phyloP scores from a whole-genome alignment of 1,284 basidiomycete species.

The Mycena sp. region DNA sequence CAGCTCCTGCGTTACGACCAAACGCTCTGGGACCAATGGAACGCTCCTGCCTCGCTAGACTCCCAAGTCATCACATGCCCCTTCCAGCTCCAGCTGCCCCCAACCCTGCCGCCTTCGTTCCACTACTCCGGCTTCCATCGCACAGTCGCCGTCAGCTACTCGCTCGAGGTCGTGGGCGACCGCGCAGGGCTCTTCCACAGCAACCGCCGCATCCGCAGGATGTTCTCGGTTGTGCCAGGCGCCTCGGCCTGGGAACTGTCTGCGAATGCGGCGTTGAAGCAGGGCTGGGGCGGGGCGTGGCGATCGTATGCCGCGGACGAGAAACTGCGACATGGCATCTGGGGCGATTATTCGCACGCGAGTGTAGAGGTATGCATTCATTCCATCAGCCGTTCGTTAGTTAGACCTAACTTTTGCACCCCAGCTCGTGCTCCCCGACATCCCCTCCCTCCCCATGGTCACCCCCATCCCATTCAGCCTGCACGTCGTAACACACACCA shows the following conservation, averaged over 20 bases:
- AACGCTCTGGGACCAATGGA: constrained; percentile 25
- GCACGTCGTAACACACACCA: constrained; percentile 20
- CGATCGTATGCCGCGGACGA: neutral
- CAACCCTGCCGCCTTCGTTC: constrained; percentile 23
- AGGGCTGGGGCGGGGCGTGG: constrained; percentile 21
- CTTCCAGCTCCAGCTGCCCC: constrained; percentile 21
- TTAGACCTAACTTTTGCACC: neutral
- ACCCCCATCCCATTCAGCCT: constrained; percentile 19
- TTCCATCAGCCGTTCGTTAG: neutral
- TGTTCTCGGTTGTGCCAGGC: constrained; percentile 22
- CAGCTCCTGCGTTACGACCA: constrained; percentile 18
- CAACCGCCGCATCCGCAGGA: constrained; percentile 13
- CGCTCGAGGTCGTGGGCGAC: constrained; percentile 20
- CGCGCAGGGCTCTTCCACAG: constrained; percentile 18
- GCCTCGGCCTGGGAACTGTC: constrained; percentile 2
- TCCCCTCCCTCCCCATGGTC: constrained; percentile 20
- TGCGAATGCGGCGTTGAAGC: constrained; percentile 2
- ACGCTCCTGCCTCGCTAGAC: neutral
- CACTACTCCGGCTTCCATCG: constrained; percentile 2
- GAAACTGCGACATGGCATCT: constrained; percentile 16
- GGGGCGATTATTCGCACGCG: constrained; percentile 22
- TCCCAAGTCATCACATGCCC: constrained; percentile 16
- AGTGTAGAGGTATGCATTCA: constrained; percentile 15
- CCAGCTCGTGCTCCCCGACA: constrained; percentile 16
- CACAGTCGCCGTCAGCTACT: constrained; percentile 17